Conservation (phyloP, 2,329 filamentous ascomycete genomes). For the Sporothrix inflata region DNA sequence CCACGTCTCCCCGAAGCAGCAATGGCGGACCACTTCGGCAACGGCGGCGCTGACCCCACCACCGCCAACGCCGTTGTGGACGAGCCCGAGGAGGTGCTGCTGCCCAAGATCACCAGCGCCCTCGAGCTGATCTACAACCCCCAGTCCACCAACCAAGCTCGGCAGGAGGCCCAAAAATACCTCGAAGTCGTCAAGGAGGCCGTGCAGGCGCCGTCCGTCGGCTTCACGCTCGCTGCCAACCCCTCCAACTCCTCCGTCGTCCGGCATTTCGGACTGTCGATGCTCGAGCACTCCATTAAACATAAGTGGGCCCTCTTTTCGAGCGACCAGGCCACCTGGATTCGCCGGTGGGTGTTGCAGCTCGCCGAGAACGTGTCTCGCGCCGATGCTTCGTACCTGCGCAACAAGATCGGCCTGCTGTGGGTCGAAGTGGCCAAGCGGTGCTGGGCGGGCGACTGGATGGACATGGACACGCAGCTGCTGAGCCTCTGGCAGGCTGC, state of each 20-base stretch:
- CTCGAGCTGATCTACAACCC: slow-evolving; percentile 86
- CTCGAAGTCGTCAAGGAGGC: slow-evolving; percentile 84
- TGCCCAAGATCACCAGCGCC: slow-evolving; percentile 77
- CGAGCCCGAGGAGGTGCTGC: slow-evolving; percentile 41
- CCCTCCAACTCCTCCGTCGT: slow-evolving; percentile 76
- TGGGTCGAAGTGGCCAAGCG: slow-evolving; percentile 96
- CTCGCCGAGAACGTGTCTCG: slow-evolving; percentile 72
- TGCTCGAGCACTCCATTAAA: slow-evolving; percentile 87
- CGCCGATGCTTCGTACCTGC: slow-evolving; percentile 77
- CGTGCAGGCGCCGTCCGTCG: slow-evolving; percentile 79
- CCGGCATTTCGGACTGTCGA: slow-evolving; percentile 88
- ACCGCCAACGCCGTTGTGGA: slow-evolving; percentile 16
- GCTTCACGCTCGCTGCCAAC: slow-evolving; percentile 80
- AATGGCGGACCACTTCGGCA: slow-evolving; percentile 29
- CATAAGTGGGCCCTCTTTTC: slow-evolving; percentile 80
- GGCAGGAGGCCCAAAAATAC: slow-evolving; percentile 80
- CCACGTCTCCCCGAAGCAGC: not conserved
- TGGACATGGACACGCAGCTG: slow-evolving; percentile 87
- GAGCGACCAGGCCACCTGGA: slow-evolving; percentile 64
- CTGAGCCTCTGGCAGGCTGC: slow-evolving; percentile 78
- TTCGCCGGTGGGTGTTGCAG: slow-evolving; percentile 77
- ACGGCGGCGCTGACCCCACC: slow-evolving; percentile 39
- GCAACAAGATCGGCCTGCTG: slow-evolving; percentile 91
- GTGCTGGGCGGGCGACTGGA: slow-evolving; percentile 90
- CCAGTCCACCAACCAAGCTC: slow-evolving; percentile 76